These are phyloP conservation scores for Senna siamea DNA, from an alignment of 306 rosid species.

Conservation along the genomic window DNA sequence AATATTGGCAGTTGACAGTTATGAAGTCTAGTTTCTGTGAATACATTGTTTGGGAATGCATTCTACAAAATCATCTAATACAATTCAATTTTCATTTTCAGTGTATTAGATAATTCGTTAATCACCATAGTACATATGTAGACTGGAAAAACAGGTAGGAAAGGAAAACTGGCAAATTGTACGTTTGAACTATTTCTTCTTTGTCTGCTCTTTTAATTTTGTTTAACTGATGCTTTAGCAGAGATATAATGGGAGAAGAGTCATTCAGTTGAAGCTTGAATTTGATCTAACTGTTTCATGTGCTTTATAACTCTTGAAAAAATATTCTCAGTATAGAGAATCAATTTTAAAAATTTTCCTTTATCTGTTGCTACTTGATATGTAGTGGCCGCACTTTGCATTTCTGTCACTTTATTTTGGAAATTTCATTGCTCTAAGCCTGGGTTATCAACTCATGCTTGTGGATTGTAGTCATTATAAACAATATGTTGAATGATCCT, in stretches of 20 bases:
- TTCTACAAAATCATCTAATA: conserved; percentile 12
- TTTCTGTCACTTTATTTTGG: conserved; percentile 27
- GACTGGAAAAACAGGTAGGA: neutral
- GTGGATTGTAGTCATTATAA: conserved; percentile 38
- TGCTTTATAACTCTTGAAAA: conserved; percentile 9
- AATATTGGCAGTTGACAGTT: conserved; percentile 8
- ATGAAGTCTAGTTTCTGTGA: neutral
- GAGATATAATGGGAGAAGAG: neutral
- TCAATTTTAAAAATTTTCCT: neutral
- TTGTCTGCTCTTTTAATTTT: neutral
- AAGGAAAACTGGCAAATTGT: neutral
- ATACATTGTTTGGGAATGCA: neutral
- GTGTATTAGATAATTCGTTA: neutral
- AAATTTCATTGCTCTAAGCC: conserved; percentile 23
- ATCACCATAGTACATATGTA: neutral
- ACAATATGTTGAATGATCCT: conserved; percentile 30
- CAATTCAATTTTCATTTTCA: neutral
- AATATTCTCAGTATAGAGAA: neutral
- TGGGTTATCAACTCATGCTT: conserved; percentile 31
- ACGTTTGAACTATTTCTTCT: conserved; percentile 2
- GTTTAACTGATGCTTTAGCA: conserved; percentile 22
- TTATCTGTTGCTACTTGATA: conserved; percentile 1
- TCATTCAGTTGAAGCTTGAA: conserved; percentile 5
- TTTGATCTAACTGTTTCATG: conserved; percentile 19
- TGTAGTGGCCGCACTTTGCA: conserved; percentile 9